Conservation (phyloP, 257 asterid genomes). For the Solanum tarijense region DNA sequence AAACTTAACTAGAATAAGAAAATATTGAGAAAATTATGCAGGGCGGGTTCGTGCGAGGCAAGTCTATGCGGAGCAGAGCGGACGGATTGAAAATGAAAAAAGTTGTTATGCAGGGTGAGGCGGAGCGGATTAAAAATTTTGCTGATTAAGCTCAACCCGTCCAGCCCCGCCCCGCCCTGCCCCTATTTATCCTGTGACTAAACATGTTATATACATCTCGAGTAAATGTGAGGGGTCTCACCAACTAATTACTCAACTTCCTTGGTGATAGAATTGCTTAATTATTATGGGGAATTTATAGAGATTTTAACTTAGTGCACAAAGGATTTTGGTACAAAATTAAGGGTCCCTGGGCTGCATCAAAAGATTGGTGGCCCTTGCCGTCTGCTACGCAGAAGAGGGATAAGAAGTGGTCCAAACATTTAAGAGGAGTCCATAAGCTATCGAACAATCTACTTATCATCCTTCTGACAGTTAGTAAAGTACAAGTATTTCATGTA, state of each 20-base stretch:
- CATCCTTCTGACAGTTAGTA: too few species aligned
- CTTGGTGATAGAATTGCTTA: not conserved
- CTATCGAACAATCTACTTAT: too few species aligned
- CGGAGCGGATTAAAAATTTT: too few species aligned
- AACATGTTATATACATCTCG: not conserved
- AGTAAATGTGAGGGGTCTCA: not conserved
- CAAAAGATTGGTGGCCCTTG: not conserved
- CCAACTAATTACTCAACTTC: not conserved
- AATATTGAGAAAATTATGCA: too few species aligned
- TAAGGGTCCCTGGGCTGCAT: not conserved
- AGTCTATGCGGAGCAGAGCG: too few species aligned
- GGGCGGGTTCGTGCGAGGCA: too few species aligned
- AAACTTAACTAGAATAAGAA: too few species aligned
- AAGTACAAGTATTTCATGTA: not conserved
- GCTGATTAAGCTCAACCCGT: too few species aligned
- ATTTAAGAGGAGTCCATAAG: not conserved
- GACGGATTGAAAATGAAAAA: too few species aligned
- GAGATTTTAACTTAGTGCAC: not conserved
- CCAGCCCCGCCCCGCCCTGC: not conserved
- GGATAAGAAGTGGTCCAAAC: not conserved
- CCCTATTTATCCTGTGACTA: not conserved
- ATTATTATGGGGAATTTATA: not conserved
- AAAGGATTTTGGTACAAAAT: not conserved
- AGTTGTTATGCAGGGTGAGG: too few species aligned
- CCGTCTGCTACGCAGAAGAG: not conserved